Evolutionary conservation across 306 rosid genomes (phyloP), one percentile per base, ranked within the genome.

Genomic region (Pachyrhizus erosus): DNA sequence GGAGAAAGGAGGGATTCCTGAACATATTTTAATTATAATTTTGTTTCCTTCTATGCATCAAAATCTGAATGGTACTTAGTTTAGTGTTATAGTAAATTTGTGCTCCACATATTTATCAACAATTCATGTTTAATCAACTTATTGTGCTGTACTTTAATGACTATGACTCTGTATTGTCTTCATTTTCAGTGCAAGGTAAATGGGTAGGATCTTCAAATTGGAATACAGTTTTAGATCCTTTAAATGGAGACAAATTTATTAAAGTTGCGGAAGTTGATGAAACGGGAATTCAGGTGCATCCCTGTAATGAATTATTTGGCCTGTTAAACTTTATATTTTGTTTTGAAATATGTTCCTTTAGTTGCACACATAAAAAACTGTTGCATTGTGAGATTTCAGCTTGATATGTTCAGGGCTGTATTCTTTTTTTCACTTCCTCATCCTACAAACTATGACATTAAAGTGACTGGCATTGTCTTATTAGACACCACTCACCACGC

Each of bases 171-270:
- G 23, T 67, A 12, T 78, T 78, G 29, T 77, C 15, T 80, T 80
- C 71, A 76, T 84, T 80, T 87, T 87, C 86, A 95, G 98, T 95
- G 87, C 92, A 93, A 85, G 98, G 98, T 81, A 93, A 93, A 89
- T 95, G 98, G 98, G 75, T 81, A 33, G 84, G 87, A 84, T 84
- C 98, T 62, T 77, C 91, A 18, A 79, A 76, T 76, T 90, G 91
- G 95, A 93, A 87, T 54, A 91, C 94, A 5, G 10, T 95, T 67
- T 46, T 90, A 82, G 98, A 95, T 86, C 98, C 98, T 69, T 89
- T 95, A 79, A 95, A 95, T 71, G 98, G 98, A 81, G 98, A 95
- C 18, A 89, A 97, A 26, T 95, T 95, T 83, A 95, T 95, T 76
- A 93, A 85, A 90, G 89, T 93, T 81, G 93, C 96, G 1, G 98